These are phyloP conservation scores for Fragilaria radians DNA, from an alignment of 108 stramenopile genomes.

Conservation along the genomic window DNA sequence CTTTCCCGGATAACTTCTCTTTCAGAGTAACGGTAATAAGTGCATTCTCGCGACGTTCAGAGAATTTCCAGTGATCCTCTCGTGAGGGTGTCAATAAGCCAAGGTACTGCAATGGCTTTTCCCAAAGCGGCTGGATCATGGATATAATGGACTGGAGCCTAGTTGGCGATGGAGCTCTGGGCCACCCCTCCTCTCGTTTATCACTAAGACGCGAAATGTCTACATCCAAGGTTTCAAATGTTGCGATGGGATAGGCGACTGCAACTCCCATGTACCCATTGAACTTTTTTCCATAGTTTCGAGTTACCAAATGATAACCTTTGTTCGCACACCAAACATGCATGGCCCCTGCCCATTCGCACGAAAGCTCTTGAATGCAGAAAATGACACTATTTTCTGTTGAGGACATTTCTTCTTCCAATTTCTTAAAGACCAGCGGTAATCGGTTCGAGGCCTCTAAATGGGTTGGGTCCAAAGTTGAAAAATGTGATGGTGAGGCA, in stretches of 20 bases:
- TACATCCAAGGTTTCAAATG: constrained; percentile 54
- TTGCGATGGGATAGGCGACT: constrained; percentile 60
- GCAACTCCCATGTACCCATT: constrained; percentile 92
- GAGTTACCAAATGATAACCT: constrained; percentile 87
- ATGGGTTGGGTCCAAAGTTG: constrained; percentile 58
- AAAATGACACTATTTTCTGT: constrained; percentile 30
- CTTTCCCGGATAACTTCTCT: constrained; percentile 27
- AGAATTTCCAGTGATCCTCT: constrained; percentile 72
- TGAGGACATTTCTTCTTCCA: constrained; percentile 58
- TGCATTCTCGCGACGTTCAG: constrained; percentile 64
- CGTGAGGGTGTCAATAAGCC: constrained; percentile 8
- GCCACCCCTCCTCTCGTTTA: constrained; percentile 63
- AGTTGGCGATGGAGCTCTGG: constrained; percentile 17
- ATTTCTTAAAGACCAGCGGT: constrained; percentile 52
- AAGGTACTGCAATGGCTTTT: constrained; percentile 4
- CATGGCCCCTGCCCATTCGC: constrained; percentile 64
- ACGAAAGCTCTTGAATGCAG: constrained; percentile 83
- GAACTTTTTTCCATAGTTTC: constrained; percentile 84
- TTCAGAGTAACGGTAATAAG: constrained; percentile 54
- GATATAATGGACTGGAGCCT: background rate
- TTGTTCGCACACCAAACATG: constrained; percentile 79
- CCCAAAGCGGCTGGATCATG: constrained; percentile 2
- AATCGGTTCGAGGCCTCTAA: constrained; percentile 59
- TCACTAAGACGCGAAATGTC: constrained; percentile 69
- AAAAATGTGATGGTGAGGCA: constrained; percentile 54